phyloP scores from a whole-genome alignment of 495 filamentous ascomycete species.

The Hypoxylon lenormandii region DNA sequence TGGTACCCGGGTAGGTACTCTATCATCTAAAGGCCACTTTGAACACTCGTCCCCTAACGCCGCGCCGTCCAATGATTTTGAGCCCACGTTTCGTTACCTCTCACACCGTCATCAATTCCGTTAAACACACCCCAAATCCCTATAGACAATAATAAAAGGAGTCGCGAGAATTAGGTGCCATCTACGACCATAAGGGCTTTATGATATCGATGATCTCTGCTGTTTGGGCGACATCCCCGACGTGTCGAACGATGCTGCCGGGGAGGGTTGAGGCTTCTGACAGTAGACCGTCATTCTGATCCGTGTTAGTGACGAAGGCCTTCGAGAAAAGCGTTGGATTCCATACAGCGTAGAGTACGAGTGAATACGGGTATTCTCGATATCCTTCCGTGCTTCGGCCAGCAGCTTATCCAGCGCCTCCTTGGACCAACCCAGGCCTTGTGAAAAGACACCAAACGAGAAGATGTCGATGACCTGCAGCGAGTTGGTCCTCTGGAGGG shows the following conservation, averaged over 20 bases:
- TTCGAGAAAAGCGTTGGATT: background rate
- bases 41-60: too few relatives aligned
- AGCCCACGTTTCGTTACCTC: too few relatives aligned
- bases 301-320: constrained; percentile 2
- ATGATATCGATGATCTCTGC: constrained; percentile 26
- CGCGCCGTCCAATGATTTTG: too few relatives aligned
- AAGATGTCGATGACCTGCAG: constrained; percentile 52
- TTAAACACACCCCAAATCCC: too few relatives aligned
- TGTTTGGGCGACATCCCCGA: constrained; percentile 9
- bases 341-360: constrained; percentile 46
- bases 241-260: constrained; percentile 24
- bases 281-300: constrained; percentile 37
- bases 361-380: constrained; percentile 49
- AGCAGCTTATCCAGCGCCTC: constrained; percentile 50
- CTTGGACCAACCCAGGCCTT: constrained; percentile 51
- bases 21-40: too few relatives aligned
- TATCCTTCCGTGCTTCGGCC: constrained; percentile 45
- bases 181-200: background rate
- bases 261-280: constrained; percentile 25
- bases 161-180: background rate
- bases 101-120: too few relatives aligned
- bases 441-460: constrained; percentile 49
- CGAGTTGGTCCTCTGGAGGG: constrained; percentile 53
- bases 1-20: too few relatives aligned
- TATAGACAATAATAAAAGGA: too few relatives aligned